These are phyloP conservation scores for Lentinula aciculospora DNA, from an alignment of 768 basidiomycete species.

Conservation along the genomic window DNA sequence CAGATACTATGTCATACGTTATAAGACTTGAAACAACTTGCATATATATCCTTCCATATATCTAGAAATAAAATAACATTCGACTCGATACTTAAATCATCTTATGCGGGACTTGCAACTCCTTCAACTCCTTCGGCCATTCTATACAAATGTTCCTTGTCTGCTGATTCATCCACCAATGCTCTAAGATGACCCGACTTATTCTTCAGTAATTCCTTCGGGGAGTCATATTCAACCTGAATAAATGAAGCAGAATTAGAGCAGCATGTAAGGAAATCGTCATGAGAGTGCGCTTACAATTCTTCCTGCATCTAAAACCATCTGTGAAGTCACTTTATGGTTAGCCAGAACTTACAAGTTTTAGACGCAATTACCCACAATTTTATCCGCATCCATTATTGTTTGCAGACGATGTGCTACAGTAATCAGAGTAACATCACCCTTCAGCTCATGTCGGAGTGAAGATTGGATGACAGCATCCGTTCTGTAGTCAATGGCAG, in stretches of 20 bases:
- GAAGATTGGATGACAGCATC: slow-evolving; percentile 66
- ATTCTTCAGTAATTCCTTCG: slow-evolving; percentile 44
- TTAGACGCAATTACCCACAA: slow-evolving; percentile 17
- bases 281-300: too few species aligned
- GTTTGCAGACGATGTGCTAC: slow-evolving; percentile 51
- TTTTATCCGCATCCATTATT: slow-evolving; percentile 53
- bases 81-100: too few species aligned
- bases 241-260: slow-evolving; percentile 6
- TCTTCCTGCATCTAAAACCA: slow-evolving; percentile 42
- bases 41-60: too few species aligned
- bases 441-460: slow-evolving; percentile 56
- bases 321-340: slow-evolving; percentile 13
- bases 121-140: too few species aligned
- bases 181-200: slow-evolving; percentile 43
- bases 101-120: too few species aligned
- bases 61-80: too few species aligned
- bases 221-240: slow-evolving; percentile 52
- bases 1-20: too few species aligned
- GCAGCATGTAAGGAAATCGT: too few species aligned
- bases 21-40: too few species aligned
- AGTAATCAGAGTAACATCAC: slow-evolving; percentile 43
- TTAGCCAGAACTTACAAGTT: slow-evolving; percentile 11
- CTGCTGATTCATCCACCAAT: slow-evolving; percentile 53
- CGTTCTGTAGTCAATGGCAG: slow-evolving; percentile 44
- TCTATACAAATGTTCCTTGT: too few species aligned